phyloP scores from a whole-genome alignment of 2,329 filamentous ascomycete genomes.

The Diaporthe batatas region DNA sequence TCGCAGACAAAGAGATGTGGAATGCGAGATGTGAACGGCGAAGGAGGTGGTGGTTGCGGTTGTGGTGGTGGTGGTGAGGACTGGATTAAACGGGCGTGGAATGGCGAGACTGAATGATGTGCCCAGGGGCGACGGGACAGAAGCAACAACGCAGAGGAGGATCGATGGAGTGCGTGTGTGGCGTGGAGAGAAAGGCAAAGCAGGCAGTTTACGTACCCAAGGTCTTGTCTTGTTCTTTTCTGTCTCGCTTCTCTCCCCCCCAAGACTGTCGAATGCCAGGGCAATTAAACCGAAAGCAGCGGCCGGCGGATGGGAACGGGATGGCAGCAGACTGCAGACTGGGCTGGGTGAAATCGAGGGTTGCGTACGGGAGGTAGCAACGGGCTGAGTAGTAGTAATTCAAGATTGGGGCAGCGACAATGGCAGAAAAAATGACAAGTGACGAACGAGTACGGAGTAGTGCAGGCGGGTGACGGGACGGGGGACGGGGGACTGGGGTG shows the following conservation, averaged over 20 bases:
- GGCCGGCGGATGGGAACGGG: conserved; percentile 14
- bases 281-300: conserved; percentile 25
- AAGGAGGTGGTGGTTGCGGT: conserved; percentile 1
- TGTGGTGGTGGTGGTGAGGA: conserved; percentile 3
- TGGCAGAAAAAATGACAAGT: conserved; percentile 27
- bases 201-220: conserved; percentile 23
- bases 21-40: conserved; percentile 21
- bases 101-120: conserved; percentile 25
- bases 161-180: neutral
- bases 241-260: neutral
- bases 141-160: neutral
- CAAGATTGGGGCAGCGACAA: conserved; percentile 23
- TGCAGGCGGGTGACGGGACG: conserved; percentile 1
- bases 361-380: conserved; percentile 9
- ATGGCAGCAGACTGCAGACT: neutral
- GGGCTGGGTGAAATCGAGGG: conserved; percentile 12
- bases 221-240: neutral
- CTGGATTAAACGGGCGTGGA: conserved; percentile 15
- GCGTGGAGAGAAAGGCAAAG: neutral
- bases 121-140: conserved; percentile 12
- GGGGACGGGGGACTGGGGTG: neutral
- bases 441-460: conserved; percentile 11
- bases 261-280: neutral
- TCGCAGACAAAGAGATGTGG: conserved; percentile 17
- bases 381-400: neutral